phyloP scores from a whole-genome alignment of 768 basidiomycete genomes.

The Tricholoma sp. region DNA sequence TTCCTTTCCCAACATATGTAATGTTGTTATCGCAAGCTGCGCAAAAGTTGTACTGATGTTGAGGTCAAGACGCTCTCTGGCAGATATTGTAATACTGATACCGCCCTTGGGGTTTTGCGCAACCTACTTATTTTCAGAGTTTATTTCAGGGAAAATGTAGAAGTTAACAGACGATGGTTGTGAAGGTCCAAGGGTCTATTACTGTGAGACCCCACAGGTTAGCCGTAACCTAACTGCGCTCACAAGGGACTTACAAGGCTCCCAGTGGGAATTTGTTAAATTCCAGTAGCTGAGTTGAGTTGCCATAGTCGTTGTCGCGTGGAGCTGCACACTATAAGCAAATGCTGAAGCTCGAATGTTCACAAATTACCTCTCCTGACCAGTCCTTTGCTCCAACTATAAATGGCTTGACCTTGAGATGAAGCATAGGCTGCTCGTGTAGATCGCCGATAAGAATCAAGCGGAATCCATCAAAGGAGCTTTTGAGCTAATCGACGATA shows the following conservation, averaged over 20 bases:
- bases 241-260: slow-evolving; percentile 58
- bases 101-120: slow-evolving; percentile 45
- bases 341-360: neutral
- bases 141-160: neutral
- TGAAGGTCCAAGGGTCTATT: slow-evolving; percentile 95
- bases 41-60: slow-evolving; percentile 90
- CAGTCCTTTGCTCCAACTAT: slow-evolving; percentile 82
- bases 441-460: slow-evolving; percentile 91
- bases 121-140: slow-evolving; percentile 33
- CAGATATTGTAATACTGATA: slow-evolving; percentile 56
- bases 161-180: slow-evolving; percentile 46
- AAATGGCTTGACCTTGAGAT: slow-evolving; percentile 84
- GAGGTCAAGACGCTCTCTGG: slow-evolving; percentile 81
- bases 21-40: slow-evolving; percentile 72
- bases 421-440: slow-evolving; percentile 91
- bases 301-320: slow-evolving; percentile 76
- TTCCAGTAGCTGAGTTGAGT: slow-evolving; percentile 95
- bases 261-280: slow-evolving; percentile 96
- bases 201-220: slow-evolving; percentile 40
- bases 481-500: slow-evolving; percentile 60
- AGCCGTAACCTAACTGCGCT: neutral
- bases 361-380: slow-evolving; percentile 72
- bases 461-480: slow-evolving; percentile 86
- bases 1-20: slow-evolving; percentile 72
- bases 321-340: slow-evolving; percentile 46